Conservation (phyloP, 2,329 filamentous ascomycete genomes). For the Cryphonectria nitschkei region DNA sequence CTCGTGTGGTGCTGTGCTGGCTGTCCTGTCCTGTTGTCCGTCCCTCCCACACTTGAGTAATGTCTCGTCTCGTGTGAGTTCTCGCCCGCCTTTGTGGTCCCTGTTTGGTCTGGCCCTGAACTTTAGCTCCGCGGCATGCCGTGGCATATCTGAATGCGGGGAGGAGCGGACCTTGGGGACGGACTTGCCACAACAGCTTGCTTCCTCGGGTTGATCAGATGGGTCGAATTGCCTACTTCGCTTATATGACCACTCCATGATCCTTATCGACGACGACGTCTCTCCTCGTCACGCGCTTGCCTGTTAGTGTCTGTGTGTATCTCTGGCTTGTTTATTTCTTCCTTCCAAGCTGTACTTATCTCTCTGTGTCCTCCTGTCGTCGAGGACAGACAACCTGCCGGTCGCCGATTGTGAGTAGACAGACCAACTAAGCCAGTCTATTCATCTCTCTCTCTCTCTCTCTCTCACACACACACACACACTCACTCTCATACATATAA, state of each 20-base stretch:
- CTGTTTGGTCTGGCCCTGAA: background rate
- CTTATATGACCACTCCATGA: background rate
- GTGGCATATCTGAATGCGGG: constrained; percentile 2
- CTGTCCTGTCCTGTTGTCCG: background rate
- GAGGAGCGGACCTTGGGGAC: background rate
- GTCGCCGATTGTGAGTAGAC: background rate
- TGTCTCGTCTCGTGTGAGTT: constrained; percentile 9
- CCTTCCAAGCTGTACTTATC: background rate
- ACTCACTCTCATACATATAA: background rate
- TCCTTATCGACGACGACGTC: constrained; percentile 1
- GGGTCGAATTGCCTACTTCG: background rate
- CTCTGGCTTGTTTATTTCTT: background rate
- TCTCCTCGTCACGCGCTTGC: background rate
- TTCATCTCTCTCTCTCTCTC: background rate
- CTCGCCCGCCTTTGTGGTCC: background rate
- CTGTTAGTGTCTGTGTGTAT: background rate
- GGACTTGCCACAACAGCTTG: background rate
- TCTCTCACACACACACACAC: background rate
- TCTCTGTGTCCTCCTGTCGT: background rate
- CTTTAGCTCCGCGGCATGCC: background rate
- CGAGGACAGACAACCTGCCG: background rate
- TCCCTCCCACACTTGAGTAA: background rate
- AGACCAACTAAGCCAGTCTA: background rate
- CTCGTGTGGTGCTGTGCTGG: no score
- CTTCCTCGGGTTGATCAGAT: background rate